Percentiles rank a stretch among this genome's conserved stretches.
Evolutionary conservation across 371 early-diverging fungal genomes (phyloP).

Genomic region (Saksenaea vasiformis): DNA sequence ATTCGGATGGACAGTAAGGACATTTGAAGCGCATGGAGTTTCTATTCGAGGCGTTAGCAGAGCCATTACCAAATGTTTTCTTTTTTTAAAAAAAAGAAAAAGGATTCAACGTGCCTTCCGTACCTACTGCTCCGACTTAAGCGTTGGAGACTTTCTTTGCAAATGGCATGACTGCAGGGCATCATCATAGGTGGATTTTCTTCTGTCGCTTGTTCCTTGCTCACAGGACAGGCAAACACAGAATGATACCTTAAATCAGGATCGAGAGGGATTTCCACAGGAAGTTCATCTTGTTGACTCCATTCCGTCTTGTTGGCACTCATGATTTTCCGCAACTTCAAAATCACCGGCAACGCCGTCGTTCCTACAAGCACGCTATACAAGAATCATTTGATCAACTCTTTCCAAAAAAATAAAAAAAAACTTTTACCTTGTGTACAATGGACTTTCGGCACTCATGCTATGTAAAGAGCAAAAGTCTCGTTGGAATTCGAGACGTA

Average conservation of each 20-base stretch:
- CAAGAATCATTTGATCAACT: background rate
- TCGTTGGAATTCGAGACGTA: constrained; percentile 75
- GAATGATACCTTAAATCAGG: constrained; percentile 90
- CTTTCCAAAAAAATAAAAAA: too few species aligned
- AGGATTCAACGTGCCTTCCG: constrained; percentile 23
- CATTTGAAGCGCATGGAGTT: constrained; percentile 82
- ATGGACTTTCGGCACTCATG: constrained; percentile 77
- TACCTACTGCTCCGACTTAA: constrained; percentile 68
- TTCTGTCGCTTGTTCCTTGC: constrained; percentile 91
- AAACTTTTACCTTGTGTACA: constrained; percentile 77
- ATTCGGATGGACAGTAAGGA: constrained; percentile 94
- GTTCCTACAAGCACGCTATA: constrained; percentile 83
- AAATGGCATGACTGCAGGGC: constrained; percentile 97
- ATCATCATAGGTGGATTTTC: constrained; percentile 98
- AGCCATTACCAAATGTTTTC: background rate
- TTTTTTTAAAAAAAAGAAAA: background rate
- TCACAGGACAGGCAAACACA: constrained; percentile 97
- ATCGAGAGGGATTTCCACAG: constrained; percentile 86
- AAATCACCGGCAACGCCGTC: constrained; percentile 86
- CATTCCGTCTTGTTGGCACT: constrained; percentile 85
- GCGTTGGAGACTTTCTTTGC: constrained; percentile 84
- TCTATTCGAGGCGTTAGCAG: constrained; percentile 20
- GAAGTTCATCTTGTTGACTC: constrained; percentile 89
- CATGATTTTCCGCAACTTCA: constrained; percentile 87
- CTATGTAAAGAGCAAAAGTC: constrained; percentile 88